Base-by-base conservation (phyloP, 1,139 yeast genomes). In the Yamadazyma triangularis region DNA sequence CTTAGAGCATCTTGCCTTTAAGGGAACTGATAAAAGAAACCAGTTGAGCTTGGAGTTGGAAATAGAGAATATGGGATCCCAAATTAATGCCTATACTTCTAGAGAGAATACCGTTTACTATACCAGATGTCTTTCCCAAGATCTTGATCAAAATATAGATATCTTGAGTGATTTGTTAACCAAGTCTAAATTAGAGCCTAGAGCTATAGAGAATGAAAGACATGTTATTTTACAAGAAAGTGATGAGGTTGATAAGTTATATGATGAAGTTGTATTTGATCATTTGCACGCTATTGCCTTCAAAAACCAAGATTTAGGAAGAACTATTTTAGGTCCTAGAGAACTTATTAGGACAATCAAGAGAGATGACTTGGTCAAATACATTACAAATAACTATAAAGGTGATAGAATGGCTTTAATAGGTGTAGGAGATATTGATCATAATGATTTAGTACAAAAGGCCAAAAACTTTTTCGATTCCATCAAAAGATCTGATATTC, bases 361-460 rank as follows among this genome's bases (percentile, higher is more conserved):
- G 44, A 73, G 87, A 51, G 63, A 70, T 10, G 96, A 93, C 53
- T 70, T 91, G 53, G 77, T 74, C 36, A 71, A 78, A 44, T 91
- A 89, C 59, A 91, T 91, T 50, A 66, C 74, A 29, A 77, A 84
- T 32, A 91, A 91, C 64, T 91, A 91, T 62, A 85, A 84, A 52
- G 96, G 97, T 24, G 97, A 93, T 59, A 72, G 98, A 50, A 91
- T 91, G 98, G 98, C 93, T 2, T 70, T 93, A 15, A 95, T 89
- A 26, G 97, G 96, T 22, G 87, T 95, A 1, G 99, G 99, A 18
- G 82, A 93, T 34, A 91, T 91, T 13, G 77, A 87, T 47, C 99
- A 91, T 59, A 83, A 83, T 10, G 78, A 80, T 40, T 74, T 91
- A 38, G 96, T 89, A 13, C 54, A 70, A 40, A 70, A 79, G 37